Conservation (phyloP, 2,329 filamentous ascomycete species). For the Zymoseptoria ardabiliae region DNA sequence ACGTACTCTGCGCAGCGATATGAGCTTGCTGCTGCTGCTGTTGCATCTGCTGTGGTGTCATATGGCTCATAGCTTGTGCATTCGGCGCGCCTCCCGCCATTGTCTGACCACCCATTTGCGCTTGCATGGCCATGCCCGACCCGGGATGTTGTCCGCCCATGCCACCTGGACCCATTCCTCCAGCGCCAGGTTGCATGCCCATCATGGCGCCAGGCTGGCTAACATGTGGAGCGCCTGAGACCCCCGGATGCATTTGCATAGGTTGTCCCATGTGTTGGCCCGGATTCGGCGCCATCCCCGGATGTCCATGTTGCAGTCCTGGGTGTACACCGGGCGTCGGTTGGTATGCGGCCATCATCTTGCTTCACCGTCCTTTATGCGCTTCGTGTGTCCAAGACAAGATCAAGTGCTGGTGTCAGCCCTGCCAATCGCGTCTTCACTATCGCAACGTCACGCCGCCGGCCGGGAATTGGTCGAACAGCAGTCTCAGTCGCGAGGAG, state of each 20-base stretch:
- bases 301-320: slow-evolving; percentile 57
- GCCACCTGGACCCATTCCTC: slow-evolving; percentile 41
- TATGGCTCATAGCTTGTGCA: slow-evolving; percentile 64
- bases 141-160: slow-evolving; percentile 28
- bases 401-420: background rate
- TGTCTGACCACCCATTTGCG: slow-evolving; percentile 29
- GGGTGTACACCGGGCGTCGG: slow-evolving; percentile 62
- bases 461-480: slow-evolving; percentile 24
- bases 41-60: slow-evolving; percentile 56
- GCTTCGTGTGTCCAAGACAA: background rate
- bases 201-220: slow-evolving; percentile 66
- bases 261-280: slow-evolving; percentile 63
- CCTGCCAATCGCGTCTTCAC: background rate
- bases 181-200: slow-evolving; percentile 65
- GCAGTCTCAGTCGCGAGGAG: slow-evolving; percentile 15
- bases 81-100: slow-evolving; percentile 48
- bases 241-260: slow-evolving; percentile 63
- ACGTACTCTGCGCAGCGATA: slow-evolving; percentile 30
- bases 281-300: slow-evolving; percentile 58
- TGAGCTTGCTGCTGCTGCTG: slow-evolving; percentile 31
- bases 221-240: slow-evolving; percentile 64
- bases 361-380: slow-evolving; percentile 24
- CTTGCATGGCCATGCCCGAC: slow-evolving; percentile 28
- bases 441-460: slow-evolving; percentile 13
- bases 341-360: slow-evolving; percentile 67